A percentile compares a stretch with the other conserved stretches of the same genome.
Evolutionary conservation across 2,329 filamentous ascomycete genomes (phyloP).

Genomic region (Hyphodiscus sp.): DNA sequence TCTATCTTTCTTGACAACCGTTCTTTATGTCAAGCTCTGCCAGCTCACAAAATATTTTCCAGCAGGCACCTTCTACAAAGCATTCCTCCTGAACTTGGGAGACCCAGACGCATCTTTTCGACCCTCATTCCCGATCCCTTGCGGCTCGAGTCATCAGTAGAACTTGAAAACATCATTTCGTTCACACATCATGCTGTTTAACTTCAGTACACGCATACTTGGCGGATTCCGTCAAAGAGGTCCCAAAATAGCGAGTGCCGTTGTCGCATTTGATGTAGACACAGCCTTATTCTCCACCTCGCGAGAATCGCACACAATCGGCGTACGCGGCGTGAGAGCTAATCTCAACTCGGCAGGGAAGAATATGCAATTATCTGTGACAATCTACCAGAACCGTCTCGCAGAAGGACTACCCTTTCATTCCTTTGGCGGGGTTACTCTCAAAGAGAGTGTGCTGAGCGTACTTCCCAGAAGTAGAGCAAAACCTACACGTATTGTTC

Average conservation of each 20-base stretch:
- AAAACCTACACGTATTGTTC: no score
- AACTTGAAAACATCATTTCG: conserved; percentile 43
- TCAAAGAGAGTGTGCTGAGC: no score
- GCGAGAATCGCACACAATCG: conserved; percentile 46
- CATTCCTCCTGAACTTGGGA: no score
- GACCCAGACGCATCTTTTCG: no score
- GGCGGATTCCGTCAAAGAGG: conserved; percentile 45
- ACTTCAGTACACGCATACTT: conserved; percentile 53
- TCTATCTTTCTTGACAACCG: no score
- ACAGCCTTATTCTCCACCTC: conserved; percentile 34
- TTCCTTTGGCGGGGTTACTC: no score
- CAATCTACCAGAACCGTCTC: no score
- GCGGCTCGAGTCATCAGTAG: conserved; percentile 43
- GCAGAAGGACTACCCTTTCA: no score
- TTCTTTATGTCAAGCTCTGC: no score
- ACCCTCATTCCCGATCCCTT: conserved; percentile 46
- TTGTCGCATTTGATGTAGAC: conserved; percentile 49
- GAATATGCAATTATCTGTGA: background rate
- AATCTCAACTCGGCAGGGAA: conserved; percentile 49
- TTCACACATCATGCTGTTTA: conserved; percentile 56
- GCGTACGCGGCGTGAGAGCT: conserved; percentile 53
- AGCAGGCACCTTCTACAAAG: no score
- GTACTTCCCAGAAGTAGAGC: no score
- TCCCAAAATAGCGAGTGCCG: conserved; percentile 42
- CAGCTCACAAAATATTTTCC: no score